phyloP scores from a whole-genome alignment of 805 yeast genomes.

The Candida corydali region DNA sequence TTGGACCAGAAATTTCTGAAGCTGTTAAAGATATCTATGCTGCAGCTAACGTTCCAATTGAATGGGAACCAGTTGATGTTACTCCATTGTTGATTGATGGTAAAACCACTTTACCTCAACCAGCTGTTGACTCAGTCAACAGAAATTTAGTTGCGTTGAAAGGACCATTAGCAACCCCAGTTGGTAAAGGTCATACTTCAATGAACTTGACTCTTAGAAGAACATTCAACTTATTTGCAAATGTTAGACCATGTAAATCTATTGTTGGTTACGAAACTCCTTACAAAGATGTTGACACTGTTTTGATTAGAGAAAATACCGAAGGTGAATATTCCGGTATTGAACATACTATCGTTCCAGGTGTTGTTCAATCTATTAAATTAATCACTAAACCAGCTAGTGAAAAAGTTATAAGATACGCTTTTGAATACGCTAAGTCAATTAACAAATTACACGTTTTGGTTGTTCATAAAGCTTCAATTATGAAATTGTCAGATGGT shows the following conservation, averaged over 20 bases:
- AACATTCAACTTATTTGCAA: slow-evolving; percentile 93
- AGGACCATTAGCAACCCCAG: slow-evolving; percentile 98
- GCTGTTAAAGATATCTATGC: slow-evolving; percentile 90
- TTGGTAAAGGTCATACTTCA: slow-evolving; percentile 97
- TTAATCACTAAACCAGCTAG: slow-evolving; percentile 95
- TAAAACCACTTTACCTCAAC: slow-evolving; percentile 87
- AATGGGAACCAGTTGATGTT: slow-evolving; percentile 96
- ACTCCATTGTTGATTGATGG: slow-evolving; percentile 91
- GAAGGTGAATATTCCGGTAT: slow-evolving; percentile 99
- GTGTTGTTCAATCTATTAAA: slow-evolving; percentile 97
- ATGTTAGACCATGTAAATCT: slow-evolving; percentile 95
- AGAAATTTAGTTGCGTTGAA: slow-evolving; percentile 91
- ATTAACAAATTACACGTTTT: slow-evolving; percentile 83
- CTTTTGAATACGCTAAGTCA: slow-evolving; percentile 91
- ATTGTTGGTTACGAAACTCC: slow-evolving; percentile 92
- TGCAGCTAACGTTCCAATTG: slow-evolving; percentile 94
- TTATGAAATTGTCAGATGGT: slow-evolving; percentile 98
- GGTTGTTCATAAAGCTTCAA: slow-evolving; percentile 97
- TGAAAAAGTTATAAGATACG: slow-evolving; percentile 94
- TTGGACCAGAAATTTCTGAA: slow-evolving; percentile 90
- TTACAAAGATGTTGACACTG: slow-evolving; percentile 85
- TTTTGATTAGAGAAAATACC: slow-evolving; percentile 96
- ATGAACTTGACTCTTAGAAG: slow-evolving; percentile 96
- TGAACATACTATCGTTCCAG: slow-evolving; percentile 96
- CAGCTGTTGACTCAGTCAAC: slow-evolving; percentile 89